Percentiles rank a stretch among this genome's conserved stretches.
phyloP scores from a whole-genome alignment of 208 protist species.

The Acanthamoeba castellanii region DNA sequence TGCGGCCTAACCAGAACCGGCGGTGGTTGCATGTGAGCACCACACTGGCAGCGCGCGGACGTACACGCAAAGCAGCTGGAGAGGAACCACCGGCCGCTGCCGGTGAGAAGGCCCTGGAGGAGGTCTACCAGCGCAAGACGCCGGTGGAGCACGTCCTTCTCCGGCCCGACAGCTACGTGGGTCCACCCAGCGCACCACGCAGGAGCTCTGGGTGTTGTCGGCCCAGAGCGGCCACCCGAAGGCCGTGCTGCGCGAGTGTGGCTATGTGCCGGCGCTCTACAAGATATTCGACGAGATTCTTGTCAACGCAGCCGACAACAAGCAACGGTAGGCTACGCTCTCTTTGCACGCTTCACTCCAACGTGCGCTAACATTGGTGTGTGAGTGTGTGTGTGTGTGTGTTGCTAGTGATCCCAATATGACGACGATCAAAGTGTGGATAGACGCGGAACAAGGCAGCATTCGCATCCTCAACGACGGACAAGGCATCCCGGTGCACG shows the following conservation, averaged over 20 bases:
- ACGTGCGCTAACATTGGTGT: background rate
- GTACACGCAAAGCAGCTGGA: no score
- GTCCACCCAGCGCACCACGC: constrained; percentile 85
- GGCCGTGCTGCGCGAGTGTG: constrained; percentile 91
- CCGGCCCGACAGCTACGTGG: constrained; percentile 99
- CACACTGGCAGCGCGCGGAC: no score
- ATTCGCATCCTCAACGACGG: constrained; percentile 99
- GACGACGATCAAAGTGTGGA: constrained; percentile 93
- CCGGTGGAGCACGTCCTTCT: constrained; percentile 99
- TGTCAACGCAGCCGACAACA: constrained; percentile 99
- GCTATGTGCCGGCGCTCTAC: constrained; percentile 98
- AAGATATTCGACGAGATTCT: constrained; percentile 99
- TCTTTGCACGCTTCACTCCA: no score
- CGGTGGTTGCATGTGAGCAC: background rate
- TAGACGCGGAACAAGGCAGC: constrained; percentile 93
- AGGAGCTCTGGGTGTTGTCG: constrained; percentile 95
- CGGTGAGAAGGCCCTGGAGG: constrained; percentile 16
- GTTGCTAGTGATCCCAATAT: constrained; percentile 69
- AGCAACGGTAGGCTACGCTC: constrained; percentile 99
- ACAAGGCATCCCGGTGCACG: constrained; percentile 97
- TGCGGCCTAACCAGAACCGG: background rate
- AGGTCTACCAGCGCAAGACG: constrained; percentile 96
- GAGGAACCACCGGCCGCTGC: no score
- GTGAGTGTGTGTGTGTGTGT: no score
- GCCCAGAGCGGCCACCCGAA: background rate